Evolutionary conservation across 176 grass and related monocot species (phyloP), one percentile per base, ranked within the genome.

Genomic region (Hordeum vulgare): DNA sequence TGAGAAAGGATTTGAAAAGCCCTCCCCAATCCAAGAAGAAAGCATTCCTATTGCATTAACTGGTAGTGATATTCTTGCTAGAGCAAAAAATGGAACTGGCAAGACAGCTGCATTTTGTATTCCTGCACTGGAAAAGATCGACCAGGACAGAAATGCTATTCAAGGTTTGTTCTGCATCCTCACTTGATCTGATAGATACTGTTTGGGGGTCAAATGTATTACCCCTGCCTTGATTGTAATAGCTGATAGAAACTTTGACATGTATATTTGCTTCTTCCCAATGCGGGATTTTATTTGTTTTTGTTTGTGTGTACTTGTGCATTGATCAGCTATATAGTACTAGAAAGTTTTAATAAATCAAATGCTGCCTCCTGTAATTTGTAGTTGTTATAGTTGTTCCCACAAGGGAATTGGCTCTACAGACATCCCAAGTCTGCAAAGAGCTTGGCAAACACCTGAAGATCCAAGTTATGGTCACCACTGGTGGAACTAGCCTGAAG

Each of bases 11-110:
- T 98, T 93, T 90, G 96, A 98, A 89, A 98, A 83, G 11, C 96
- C 96, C 45, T 98, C 96, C 58, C 96, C 96, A 68, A 98, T 98
- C 83, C 96, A 98, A 85, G 96, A 98, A 78, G 96, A 98, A 89
- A 94, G 90, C 83, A 98, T 98, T 88, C 96, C 96, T 77, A 95
- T 98, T 85, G 96, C 89, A 73, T 90, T 98, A 83, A 98, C 96
- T 83, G 96, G 96, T 23, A 90, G 92, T 85, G 96, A 98, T 59
- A 93, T 98, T 91, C 92, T 98, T 83, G 96, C 96, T 1, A 93
- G 95, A 90, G 95, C 95, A n/a, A 98, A 98, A 84, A 98, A 98
- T 85, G 95, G 95, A 61, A 93, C 93, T 27, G 96, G 96, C 31
- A 98, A 98, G 58, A 98, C 96, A 41, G 96, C 93, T 80, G 96